Conservation (phyloP, 345 rosid species). For the Euphorbia peplus region DNA sequence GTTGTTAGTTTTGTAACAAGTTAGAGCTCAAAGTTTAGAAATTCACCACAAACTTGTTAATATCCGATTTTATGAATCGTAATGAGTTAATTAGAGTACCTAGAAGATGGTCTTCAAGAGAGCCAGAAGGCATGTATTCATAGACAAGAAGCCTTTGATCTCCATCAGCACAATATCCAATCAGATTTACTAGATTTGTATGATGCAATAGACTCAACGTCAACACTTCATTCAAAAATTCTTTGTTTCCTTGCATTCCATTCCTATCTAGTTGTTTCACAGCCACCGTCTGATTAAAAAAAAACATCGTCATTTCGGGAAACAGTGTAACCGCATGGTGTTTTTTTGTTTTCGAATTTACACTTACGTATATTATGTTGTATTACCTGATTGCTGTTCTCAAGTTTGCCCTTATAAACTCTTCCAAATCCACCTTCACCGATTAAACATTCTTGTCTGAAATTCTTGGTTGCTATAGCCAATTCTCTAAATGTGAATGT, state of each 20-base stretch:
- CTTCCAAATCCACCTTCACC: slow-evolving; percentile 98
- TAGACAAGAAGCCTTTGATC: slow-evolving; percentile 73
- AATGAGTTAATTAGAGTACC: no score
- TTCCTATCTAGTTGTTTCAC: slow-evolving; percentile 69
- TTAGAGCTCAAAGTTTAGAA: no score
- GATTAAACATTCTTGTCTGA: slow-evolving; percentile 76
- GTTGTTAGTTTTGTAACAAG: no score
- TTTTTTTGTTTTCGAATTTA: no score
- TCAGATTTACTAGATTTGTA: slow-evolving; percentile 54
- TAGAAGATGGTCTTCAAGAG: slow-evolving; percentile 60
- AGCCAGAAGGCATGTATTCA: slow-evolving; percentile 59
- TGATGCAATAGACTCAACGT: slow-evolving; percentile 66
- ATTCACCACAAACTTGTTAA: no score
- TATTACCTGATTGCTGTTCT: slow-evolving; percentile 61
- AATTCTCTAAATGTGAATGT: slow-evolving; percentile 81
- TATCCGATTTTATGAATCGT: no score
- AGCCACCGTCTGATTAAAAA: slow-evolving; percentile 57
- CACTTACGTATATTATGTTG: no score
- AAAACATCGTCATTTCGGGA: no score
- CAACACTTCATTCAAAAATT: slow-evolving; percentile 63
- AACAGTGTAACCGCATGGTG: no score
- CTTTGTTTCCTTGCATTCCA: slow-evolving; percentile 64
- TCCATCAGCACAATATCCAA: slow-evolving; percentile 73
- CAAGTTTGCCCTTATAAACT: slow-evolving; percentile 80
- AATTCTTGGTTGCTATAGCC: slow-evolving; percentile 86